Base-by-base conservation (phyloP, 352 stramenopile species). In the Phytophthora colocasiae region DNA sequence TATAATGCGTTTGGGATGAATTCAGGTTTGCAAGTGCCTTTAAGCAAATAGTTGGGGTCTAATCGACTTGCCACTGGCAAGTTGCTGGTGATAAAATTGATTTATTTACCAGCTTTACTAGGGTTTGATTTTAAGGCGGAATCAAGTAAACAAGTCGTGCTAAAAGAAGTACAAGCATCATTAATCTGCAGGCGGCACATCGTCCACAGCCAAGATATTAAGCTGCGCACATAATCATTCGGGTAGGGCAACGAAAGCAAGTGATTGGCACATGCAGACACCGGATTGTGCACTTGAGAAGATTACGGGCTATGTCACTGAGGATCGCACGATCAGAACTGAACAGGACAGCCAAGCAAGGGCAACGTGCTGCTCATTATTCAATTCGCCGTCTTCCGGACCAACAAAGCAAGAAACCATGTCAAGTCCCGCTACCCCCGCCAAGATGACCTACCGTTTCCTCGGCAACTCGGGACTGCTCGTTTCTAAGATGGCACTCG, bases 361-460 rank as follows among this genome's bases (percentile, higher is more conserved):
- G n/a, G 36, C 36, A 17, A n/a, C 14, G 38, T 10, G 14, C 14
- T 22, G 38, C 14, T 63, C 56, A 63, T 34, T 63, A 27, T 56
- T 6, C 56, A 40, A 34, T 49, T 54, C 56, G 17, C 53, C 10
- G 26, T 22, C n/a, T 41, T 24, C 19, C 31, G 34, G 12, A 8
- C 3, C 46, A n/a, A 14, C 15, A 52, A 52, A 54, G 12, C 44
- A 54, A 46, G 34, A 17, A 34, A 62, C 24, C 31, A 48, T 55
- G 31, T 45, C 32, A 14, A 45, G 27, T 14, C 2, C 34, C 19
- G n/a, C 31, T n/a, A 39, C 56, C n/a, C 24, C 56, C 6, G 19
- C 56, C 56, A 56, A 63, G 40, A 66, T 66, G 58, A 61, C 58
- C 1, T 38, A 66, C 58, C 58, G 58, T 17, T 66, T 66, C 58